These are phyloP conservation scores for Pogostemon cablin DNA, from an alignment of 257 asterid species.

Conservation along the genomic window DNA sequence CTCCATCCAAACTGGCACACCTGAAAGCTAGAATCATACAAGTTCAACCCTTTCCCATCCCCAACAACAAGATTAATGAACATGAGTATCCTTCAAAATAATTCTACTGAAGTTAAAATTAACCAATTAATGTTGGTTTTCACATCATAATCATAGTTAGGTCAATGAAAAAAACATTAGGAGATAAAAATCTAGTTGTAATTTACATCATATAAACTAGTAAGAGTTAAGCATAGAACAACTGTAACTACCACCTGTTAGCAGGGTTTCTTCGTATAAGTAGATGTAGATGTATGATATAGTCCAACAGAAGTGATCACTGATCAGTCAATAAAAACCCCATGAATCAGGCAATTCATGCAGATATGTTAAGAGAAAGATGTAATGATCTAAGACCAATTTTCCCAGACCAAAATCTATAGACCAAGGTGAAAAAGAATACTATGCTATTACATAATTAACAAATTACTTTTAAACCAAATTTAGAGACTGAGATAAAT, in stretches of 20 bases:
- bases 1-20: constrained; percentile 98
- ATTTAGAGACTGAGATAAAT: constrained; percentile 11
- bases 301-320: constrained; percentile 20
- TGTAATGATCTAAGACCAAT: not conserved
- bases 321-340: constrained; percentile 3
- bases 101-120: constrained; percentile 16
- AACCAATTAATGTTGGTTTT: constrained; percentile 21
- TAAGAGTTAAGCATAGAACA: not conserved
- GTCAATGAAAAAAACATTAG: constrained; percentile 10
- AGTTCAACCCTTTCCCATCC: constrained; percentile 36
- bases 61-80: constrained; percentile 2
- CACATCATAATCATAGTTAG: constrained; percentile 16
- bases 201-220: constrained; percentile 8
- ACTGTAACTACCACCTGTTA: constrained; percentile 3
- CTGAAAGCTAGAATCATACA: constrained; percentile 64
- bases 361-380: constrained; percentile 2
- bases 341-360: constrained; percentile 13
- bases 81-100: constrained; percentile 13
- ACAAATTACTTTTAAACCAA: not conserved
- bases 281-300: constrained; percentile 15
- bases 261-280: constrained; percentile 15
- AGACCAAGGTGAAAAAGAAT: constrained; percentile 19
- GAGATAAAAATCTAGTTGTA: constrained; percentile 1
- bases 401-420: constrained; percentile 1
- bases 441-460: not conserved